Conservation (phyloP, 352 stramenopile species). For the Phytophthora brassicae region DNA sequence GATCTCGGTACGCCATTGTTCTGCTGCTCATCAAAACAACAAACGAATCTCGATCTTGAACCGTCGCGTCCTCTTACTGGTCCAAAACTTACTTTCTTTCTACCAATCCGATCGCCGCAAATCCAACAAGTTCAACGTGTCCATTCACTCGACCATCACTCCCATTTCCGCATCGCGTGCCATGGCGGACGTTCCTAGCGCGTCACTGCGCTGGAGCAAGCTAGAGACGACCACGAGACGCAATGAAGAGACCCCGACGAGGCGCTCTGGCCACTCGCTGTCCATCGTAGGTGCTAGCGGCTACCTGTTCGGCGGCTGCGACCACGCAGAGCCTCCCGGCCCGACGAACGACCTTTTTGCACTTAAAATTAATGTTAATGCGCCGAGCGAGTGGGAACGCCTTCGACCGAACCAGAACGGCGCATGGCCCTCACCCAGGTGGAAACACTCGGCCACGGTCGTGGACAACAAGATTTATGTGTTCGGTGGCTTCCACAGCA, state of each 20-base stretch:
- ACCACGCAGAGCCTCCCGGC: constrained; percentile 84
- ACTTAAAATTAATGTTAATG: constrained; percentile 82
- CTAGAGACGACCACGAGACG: constrained; percentile 52
- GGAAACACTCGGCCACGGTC: constrained; percentile 91
- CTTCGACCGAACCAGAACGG: constrained; percentile 40
- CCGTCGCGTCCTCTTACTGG: constrained; percentile 28
- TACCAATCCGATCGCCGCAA: constrained; percentile 9
- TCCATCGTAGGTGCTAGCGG: constrained; percentile 87
- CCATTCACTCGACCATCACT: constrained; percentile 17
- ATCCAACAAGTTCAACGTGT: constrained; percentile 18
- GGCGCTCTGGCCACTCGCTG: constrained; percentile 93
- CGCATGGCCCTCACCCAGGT: constrained; percentile 54
- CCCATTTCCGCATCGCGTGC: constrained; percentile 6
- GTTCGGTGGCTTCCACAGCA: constrained; percentile 94
- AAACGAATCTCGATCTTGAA: constrained; percentile 48
- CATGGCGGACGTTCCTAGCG: constrained; percentile 5
- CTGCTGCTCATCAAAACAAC: constrained; percentile 5
- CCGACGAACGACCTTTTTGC: constrained; percentile 94
- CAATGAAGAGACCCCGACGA: constrained; percentile 84
- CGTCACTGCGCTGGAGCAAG: constrained; percentile 56
- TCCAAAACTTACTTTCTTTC: constrained; percentile 12
- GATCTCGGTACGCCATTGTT: constrained; percentile 65
- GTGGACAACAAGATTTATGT: constrained; percentile 91
- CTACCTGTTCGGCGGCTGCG: constrained; percentile 94
- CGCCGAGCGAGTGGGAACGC: constrained; percentile 74